Evolutionary conservation across 169 alveolate genomes (phyloP).

Genomic region (Besnoitia besnoiti): DNA sequence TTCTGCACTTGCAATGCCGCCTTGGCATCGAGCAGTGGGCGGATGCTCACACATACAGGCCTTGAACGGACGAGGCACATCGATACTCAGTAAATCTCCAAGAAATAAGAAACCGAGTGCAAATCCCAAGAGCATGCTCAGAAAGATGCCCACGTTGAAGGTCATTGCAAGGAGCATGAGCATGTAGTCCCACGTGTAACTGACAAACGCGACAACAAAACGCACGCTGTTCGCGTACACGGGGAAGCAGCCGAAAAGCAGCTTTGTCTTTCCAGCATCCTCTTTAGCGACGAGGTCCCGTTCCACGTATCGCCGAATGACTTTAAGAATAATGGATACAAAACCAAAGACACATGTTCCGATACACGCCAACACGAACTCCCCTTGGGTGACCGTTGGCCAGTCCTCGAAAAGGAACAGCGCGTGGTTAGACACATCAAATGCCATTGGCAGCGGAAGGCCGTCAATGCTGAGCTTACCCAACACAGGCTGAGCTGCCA

Average conservation of each 20-base stretch:
- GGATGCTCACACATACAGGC: no score
- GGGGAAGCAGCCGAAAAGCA: constrained; percentile 49
- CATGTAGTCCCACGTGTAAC: constrained; percentile 66
- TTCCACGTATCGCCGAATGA: constrained; percentile 53
- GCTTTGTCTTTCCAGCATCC: constrained; percentile 21
- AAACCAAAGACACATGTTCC: constrained; percentile 47
- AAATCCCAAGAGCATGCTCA: constrained; percentile 56
- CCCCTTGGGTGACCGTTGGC: constrained; percentile 38
- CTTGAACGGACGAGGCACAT: no score
- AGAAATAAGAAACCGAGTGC: constrained; percentile 56
- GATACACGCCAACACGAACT: constrained; percentile 42
- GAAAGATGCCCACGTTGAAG: constrained; percentile 68
- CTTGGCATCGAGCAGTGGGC: no score
- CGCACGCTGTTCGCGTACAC: constrained; percentile 59
- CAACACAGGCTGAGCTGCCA: neutral
- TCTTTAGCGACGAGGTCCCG: constrained; percentile 2
- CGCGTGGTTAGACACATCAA: constrained; percentile 47
- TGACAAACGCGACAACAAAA: constrained; percentile 39
- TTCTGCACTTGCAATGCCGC: no score
- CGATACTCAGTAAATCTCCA: constrained; percentile 45
- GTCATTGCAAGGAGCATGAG: constrained; percentile 70
- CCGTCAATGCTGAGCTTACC: constrained; percentile 5
- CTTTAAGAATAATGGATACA: constrained; percentile 62
- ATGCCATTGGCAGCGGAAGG: constrained; percentile 60
- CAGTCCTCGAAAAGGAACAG: constrained; percentile 51